Percentiles rank a stretch among this genome's conserved stretches.
Conservation (phyloP, 805 yeast species). For the Limtongia smithiae region DNA sequence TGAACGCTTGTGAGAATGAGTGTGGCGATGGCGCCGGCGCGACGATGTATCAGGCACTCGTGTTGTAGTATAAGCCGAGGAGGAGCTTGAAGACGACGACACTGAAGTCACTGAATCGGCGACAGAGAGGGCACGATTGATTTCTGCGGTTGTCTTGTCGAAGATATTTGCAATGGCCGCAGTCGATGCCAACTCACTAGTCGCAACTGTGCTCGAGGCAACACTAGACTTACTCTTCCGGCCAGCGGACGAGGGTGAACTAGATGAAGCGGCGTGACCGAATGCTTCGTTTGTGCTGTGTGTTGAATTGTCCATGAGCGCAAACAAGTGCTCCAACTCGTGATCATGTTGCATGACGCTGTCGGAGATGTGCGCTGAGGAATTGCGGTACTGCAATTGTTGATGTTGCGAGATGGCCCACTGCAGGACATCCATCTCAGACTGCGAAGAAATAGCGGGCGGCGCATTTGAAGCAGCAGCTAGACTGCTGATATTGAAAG, state of each 20-base stretch:
- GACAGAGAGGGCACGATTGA: conserved; percentile 13
- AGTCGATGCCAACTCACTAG: neutral
- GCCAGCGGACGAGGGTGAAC: no score
- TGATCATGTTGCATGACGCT: conserved; percentile 7
- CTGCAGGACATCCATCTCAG: conserved; percentile 8
- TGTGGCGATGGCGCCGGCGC: no score
- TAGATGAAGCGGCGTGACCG: neutral
- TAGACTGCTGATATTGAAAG: neutral
- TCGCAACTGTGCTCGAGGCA: neutral
- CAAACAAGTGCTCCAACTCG: conserved; percentile 24
- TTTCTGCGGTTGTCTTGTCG: conserved; percentile 9
- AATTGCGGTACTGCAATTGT: conserved; percentile 11
- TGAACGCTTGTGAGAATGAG: no score
- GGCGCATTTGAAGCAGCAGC: neutral
- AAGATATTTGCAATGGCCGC: neutral
- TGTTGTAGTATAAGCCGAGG: no score
- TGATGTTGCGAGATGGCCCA: conserved; percentile 24
- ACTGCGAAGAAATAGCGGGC: neutral
- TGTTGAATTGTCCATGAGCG: conserved; percentile 21
- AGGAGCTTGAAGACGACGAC: neutral
- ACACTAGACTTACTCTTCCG: no score
- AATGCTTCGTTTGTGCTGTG: neutral
- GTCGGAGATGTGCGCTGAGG: neutral
- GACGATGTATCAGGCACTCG: no score
- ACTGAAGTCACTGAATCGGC: neutral